phyloP scores from a whole-genome alignment of 257 asterid genomes.

The Gentiana macrophylla region DNA sequence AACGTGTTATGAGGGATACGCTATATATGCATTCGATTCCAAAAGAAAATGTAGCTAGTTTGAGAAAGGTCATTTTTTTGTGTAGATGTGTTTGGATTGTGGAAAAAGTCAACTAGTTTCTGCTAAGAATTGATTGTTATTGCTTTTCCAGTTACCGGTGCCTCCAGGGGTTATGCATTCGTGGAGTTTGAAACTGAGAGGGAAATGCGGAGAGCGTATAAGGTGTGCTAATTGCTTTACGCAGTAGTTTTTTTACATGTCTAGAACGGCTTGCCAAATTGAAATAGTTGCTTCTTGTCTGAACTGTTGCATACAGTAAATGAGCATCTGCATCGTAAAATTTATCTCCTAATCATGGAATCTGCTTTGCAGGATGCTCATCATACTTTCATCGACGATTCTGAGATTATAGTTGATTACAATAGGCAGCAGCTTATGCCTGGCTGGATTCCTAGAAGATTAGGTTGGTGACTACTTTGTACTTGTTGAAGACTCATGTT shows the following conservation, averaged over 20 bases:
- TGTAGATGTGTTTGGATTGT: background rate
- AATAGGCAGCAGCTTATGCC: constrained; percentile 93
- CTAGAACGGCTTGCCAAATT: no score
- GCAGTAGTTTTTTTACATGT: background rate
- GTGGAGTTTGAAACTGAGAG: constrained; percentile 84
- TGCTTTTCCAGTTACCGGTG: constrained; percentile 68
- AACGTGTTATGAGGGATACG: no score
- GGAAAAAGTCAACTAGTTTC: background rate
- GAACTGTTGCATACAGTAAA: no score
- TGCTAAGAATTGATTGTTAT: background rate
- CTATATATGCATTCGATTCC: no score
- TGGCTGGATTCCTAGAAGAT: constrained; percentile 98
- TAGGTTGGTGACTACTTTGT: constrained; percentile 36
- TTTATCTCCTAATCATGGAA: background rate
- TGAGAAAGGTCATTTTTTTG: background rate
- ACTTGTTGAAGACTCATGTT: constrained; percentile 4
- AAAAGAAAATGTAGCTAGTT: background rate
- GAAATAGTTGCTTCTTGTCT: no score
- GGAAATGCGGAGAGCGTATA: constrained; percentile 85
- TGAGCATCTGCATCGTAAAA: no score
- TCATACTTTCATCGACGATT: constrained; percentile 68
- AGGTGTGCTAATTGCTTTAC: constrained; percentile 27
- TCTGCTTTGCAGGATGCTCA: constrained; percentile 58
- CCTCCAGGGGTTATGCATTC: constrained; percentile 90
- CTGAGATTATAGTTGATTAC: constrained; percentile 87